Conservation (phyloP, 108 stramenopile genomes). For the Skeletonema potamos region DNA sequence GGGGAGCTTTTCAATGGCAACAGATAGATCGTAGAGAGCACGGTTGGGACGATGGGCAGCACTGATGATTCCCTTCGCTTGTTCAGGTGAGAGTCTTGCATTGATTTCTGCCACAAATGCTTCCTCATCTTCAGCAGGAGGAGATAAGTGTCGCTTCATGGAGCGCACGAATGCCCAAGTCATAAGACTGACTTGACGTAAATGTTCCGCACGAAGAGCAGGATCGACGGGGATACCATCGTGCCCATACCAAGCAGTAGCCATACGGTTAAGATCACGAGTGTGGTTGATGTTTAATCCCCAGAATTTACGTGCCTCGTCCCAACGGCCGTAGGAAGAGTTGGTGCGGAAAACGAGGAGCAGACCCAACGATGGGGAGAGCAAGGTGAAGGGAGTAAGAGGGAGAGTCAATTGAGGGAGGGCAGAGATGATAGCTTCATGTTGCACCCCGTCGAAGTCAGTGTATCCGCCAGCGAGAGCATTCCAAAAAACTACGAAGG, state of each 20-base stretch:
- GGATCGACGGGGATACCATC: slow-evolving; percentile 2
- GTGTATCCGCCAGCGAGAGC: slow-evolving; percentile 43
- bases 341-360: slow-evolving; percentile 61
- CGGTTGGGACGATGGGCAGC: slow-evolving; percentile 69
- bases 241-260: slow-evolving; percentile 19
- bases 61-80: slow-evolving; percentile 50
- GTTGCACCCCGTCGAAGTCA: slow-evolving; percentile 40
- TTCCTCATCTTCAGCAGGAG: slow-evolving; percentile 34
- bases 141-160: slow-evolving; percentile 40
- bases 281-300: slow-evolving; percentile 40
- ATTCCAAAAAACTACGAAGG: slow-evolving; percentile 51
- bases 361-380: slow-evolving; percentile 52
- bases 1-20: slow-evolving; percentile 57
- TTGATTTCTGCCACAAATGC: slow-evolving; percentile 33
- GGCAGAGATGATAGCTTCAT: slow-evolving; percentile 33
- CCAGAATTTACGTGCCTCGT: slow-evolving; percentile 37
- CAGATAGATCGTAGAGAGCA: slow-evolving; percentile 51
- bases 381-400: slow-evolving; percentile 50
- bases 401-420: slow-evolving; percentile 44
- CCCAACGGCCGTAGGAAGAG: slow-evolving; percentile 53
- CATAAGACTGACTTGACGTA: slow-evolving; percentile 1
- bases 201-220: slow-evolving; percentile 11
- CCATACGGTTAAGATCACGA: slow-evolving; percentile 30
- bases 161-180: slow-evolving; percentile 39
- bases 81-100: slow-evolving; percentile 24